Evolutionary conservation across 106 monocot species (phyloP).

Genomic region (Acorus calamus): DNA sequence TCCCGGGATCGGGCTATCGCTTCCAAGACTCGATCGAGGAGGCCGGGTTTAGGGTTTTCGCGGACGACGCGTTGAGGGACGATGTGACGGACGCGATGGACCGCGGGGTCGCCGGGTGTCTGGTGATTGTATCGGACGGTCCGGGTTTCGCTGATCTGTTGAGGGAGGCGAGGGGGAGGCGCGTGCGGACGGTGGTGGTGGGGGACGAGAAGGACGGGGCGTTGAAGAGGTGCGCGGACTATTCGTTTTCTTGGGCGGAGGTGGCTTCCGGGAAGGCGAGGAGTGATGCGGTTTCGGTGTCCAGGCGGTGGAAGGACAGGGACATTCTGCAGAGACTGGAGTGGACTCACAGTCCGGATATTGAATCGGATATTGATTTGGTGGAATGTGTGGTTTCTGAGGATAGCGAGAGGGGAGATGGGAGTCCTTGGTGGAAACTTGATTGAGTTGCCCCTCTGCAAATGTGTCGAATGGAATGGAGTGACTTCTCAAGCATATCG

Average conservation of each 20-base stretch:
- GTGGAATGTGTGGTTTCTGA: slow-evolving; percentile 6
- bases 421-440: slow-evolving; percentile 49
- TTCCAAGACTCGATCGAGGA: no score
- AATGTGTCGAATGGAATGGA: no score
- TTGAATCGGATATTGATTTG: not conserved
- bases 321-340: slow-evolving; percentile 57
- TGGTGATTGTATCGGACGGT: slow-evolving; percentile 54
- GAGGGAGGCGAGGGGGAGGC: slow-evolving; percentile 40
- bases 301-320: slow-evolving; percentile 49
- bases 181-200: slow-evolving; percentile 58
- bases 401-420: slow-evolving; percentile 2
- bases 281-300: slow-evolving; percentile 27
- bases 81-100: slow-evolving; percentile 37
- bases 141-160: slow-evolving; percentile 32
- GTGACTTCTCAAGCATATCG: no score
- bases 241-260: slow-evolving; percentile 55
- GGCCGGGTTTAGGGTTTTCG: not conserved
- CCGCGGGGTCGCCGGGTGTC: slow-evolving; percentile 26
- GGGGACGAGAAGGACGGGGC: slow-evolving; percentile 43
- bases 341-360: slow-evolving; percentile 34
- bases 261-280: slow-evolving; percentile 58
- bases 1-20: no score
- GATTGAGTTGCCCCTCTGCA: not conserved
- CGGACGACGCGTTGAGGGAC: slow-evolving; percentile 19
- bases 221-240: slow-evolving; percentile 56